Base-by-base conservation (phyloP, 208 protist genomes). In the Trypanosomatidae sp. region DNA sequence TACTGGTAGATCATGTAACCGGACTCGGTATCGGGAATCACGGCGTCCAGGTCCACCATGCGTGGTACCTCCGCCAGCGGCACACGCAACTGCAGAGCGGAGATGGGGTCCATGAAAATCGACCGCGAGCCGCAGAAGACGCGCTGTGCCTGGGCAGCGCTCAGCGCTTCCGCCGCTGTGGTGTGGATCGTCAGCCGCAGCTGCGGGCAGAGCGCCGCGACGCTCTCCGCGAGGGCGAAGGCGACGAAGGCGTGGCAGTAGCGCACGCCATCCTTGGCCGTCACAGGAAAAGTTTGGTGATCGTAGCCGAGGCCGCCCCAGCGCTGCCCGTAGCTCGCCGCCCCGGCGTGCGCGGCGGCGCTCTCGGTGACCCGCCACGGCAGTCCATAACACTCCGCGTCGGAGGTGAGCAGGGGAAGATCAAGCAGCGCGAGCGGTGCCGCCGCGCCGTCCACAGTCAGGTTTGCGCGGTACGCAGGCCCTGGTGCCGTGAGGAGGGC, bases 121-220 rank as follows among this genome's bases (percentile, higher is more conserved):
- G 73, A 77, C 33, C 79, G 75, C 1, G 83, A 81, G 74, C 83
- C 83, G 62, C 83, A 87, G 72, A 81, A 87, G 41, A 86, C 65
- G 8, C 65, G 46, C 58, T 82, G 53, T 33, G 73, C 22, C 22
- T 43, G 46, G 1, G 46, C 55, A 2, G 39, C 41, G 25, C 12
- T 49, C 3, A 10, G 55, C 0, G 36, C 47, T 0, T n/a, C 66
- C n/a, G n/a, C n/a, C n/a, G n/a, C n/a, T n/a, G n/a, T n/a, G n/a
- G 44, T 28, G 5, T 9, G 60, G 22, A 77, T 25, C 15, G 36
- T 58, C n/a, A 77, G 73, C 56, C 1, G 7, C 15, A 77, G 39
- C n/a, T 25, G 1, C 60, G 60, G 60, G 39, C 60, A 65, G 33
- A 46, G 60, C 60, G 60, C 13, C 7, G 60, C 17, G 60, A 17